Evolutionary conservation across 129 eudicot genomes (phyloP), one percentile per base, ranked within the genome.

Genomic region (Artemisia tridentata): DNA sequence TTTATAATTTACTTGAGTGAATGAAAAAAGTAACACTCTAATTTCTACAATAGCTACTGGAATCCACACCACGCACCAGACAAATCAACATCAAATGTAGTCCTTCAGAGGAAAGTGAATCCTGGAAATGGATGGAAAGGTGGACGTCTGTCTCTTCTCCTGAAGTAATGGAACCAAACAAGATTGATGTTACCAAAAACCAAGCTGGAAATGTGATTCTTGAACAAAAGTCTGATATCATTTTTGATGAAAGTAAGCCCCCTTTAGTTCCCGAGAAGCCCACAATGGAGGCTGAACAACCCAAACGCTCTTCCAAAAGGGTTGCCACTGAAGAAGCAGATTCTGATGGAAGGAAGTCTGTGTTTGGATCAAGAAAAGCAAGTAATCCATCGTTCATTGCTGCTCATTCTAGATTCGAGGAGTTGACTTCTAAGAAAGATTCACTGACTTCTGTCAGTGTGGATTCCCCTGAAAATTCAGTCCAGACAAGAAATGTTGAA

Each of bases 71-170:
- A 63, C 79, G 72, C 63, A 80, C 88, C 69, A 79, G 86, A 67
- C 74, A 72, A 61, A 75, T 86, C 69, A 84, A 79, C 69, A 83
- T 88, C 65, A 88, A 82, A 73, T 88, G 96, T 59, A 86, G 80
- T 62, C 85, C 98, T 15, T 72, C 63, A 25, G 83, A 78, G 41
- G 71, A 89, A 14, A 85, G 83, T 76, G 78, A 85, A 21, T 79
- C 96, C 29, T 88, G 98, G 98, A 79, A 78, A 75, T 92, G 98
- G 98, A 75, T 92, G 70, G 95, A 92, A 71, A 84, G 95, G 51
- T 92, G 98, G 98, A 84, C 81, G 84, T 70, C 93, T 6, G 84
- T 76, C 57, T 86, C 92, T 55, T 78, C 89, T 43, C 71, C 75
- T 8, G 79, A 62, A 72, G 60, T 41, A 63, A 72, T 80, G 65